Base-by-base conservation (phyloP, 2,329 filamentous ascomycete genomes). In the Chlorencoelia australis region DNA sequence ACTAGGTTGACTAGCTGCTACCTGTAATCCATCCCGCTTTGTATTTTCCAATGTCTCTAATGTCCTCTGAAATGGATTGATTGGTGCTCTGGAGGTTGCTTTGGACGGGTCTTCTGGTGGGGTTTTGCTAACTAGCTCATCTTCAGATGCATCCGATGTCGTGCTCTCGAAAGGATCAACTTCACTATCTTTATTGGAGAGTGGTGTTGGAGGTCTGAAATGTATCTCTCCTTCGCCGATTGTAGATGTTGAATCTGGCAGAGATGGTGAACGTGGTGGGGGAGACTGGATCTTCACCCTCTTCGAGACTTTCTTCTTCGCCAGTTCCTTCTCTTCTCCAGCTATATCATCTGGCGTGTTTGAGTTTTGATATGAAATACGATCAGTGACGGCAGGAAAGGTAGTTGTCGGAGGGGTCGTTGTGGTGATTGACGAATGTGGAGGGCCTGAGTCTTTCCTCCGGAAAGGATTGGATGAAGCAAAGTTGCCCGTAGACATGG, bases 281-380 rank as follows among this genome's bases (percentile, higher is more conserved):
- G 75, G 75, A 27, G 74, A 78, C 52, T 78, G 68, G 7, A 80
- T 71, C 51, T 78, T 73, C 42, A 83, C 79, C 51, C 73, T 80
- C 60, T 82, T 82, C 56, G 45, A 42, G 18, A 43, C 37, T 27
- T 51, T 54, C 40, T 49, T 54, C 40, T 49, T 54, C 20, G 49
- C 46, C 21, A 25, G n/a, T n/a, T n/a, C n/a, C n/a, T n/a, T n/a
- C n/a, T n/a, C n/a, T n/a, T n/a, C n/a, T n/a, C n/a, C n/a, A n/a
- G 30, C 18, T 26, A 11, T n/a, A 20, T 5, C 39, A 36, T 29
- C 17, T 34, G 39, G 26, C 16, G 35, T 27, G 37, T 46, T 41
- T 35, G 35, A 16, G 18, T 41, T 32, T 39, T 41, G 37, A 27
- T 47, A 41, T 22, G 43, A 26, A 33, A 43, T 33, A n/a, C 46